Conservation (phyloP, 1,284 basidiomycete genomes). For the Tylopilus orsonianus region DNA sequence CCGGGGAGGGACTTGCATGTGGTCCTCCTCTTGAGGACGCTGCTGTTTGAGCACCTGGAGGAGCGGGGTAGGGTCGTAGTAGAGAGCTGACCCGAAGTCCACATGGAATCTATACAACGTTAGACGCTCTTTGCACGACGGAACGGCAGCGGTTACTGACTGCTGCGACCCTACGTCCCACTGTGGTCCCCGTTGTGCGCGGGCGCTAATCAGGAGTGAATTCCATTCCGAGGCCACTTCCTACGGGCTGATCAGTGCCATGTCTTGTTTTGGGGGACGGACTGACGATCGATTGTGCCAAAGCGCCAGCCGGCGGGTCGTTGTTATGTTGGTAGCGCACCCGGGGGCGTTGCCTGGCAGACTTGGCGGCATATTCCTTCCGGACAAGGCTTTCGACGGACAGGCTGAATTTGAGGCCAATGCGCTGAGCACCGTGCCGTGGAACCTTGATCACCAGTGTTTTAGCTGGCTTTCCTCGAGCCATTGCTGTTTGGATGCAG, state of each 20-base stretch:
- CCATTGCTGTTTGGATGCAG: constrained; percentile 25
- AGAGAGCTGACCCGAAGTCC: constrained; percentile 49
- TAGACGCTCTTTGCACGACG: constrained; percentile 4
- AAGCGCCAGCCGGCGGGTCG: constrained; percentile 45
- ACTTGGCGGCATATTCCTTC: constrained; percentile 34
- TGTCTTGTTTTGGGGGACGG: neutral
- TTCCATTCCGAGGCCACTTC: constrained; percentile 85
- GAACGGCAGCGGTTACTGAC: constrained; percentile 41
- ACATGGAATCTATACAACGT: constrained; percentile 43
- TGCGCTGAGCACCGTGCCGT: constrained; percentile 68
- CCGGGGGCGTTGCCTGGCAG: constrained; percentile 36
- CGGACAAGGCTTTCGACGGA: constrained; percentile 58
- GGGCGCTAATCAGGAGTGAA: constrained; percentile 69
- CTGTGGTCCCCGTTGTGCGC: constrained; percentile 77
- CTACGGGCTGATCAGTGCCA: constrained; percentile 36
- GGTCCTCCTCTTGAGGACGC: constrained; percentile 31
- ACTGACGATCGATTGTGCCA: constrained; percentile 63
- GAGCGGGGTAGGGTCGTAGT: constrained; percentile 50
- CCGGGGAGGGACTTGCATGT: constrained; percentile 23
- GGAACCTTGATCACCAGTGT: constrained; percentile 64
- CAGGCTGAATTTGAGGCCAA: constrained; percentile 59
- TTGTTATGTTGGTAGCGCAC: constrained; percentile 62
- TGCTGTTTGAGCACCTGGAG: constrained; percentile 41
- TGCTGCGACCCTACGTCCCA: constrained; percentile 84
- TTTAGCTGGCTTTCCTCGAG: constrained; percentile 33